phyloP scores from a whole-genome alignment of 257 asterid genomes.

The Coffea eugenioides region DNA sequence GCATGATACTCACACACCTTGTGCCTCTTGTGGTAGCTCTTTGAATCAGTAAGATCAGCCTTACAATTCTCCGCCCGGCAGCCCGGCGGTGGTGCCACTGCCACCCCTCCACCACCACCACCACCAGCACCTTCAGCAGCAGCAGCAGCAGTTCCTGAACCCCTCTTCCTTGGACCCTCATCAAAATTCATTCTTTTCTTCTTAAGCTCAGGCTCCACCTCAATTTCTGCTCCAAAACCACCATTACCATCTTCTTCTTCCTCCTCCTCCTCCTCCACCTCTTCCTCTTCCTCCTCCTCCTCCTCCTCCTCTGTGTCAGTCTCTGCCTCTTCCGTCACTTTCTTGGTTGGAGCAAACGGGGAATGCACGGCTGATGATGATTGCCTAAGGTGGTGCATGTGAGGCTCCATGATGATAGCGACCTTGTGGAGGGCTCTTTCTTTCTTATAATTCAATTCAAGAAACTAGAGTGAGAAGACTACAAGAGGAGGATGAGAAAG shows the following conservation, averaged over 20 bases:
- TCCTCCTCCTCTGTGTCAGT: constrained; percentile 18
- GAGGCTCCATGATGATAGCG: constrained; percentile 2
- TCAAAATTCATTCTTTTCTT: constrained; percentile 34
- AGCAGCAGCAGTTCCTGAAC: neutral
- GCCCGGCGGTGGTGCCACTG: constrained; percentile 12
- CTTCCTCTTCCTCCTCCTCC: constrained; percentile 17
- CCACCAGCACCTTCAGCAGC: neutral
- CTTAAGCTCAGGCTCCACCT: constrained; percentile 28
- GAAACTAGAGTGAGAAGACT: neutral
- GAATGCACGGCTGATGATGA: constrained; percentile 31
- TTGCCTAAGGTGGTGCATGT: constrained; percentile 18
- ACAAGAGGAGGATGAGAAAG: constrained; percentile 1
- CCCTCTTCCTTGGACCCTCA: constrained; percentile 19
- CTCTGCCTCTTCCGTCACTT: constrained; percentile 28
- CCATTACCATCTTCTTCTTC: neutral
- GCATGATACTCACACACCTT: constrained; percentile 64
- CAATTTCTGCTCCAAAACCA: neutral
- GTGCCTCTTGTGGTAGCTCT: constrained; percentile 54
- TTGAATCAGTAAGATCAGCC: constrained; percentile 37
- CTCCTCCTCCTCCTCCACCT: constrained; percentile 12
- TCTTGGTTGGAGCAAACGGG: constrained; percentile 14
- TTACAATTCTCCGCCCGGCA: constrained; percentile 54
- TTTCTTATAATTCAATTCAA: neutral
- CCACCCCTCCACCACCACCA: constrained; percentile 20
- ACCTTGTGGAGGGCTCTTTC: constrained; percentile 14